phyloP scores from a whole-genome alignment of 345 rosid genomes.

The Eucalyptus sp. region DNA sequence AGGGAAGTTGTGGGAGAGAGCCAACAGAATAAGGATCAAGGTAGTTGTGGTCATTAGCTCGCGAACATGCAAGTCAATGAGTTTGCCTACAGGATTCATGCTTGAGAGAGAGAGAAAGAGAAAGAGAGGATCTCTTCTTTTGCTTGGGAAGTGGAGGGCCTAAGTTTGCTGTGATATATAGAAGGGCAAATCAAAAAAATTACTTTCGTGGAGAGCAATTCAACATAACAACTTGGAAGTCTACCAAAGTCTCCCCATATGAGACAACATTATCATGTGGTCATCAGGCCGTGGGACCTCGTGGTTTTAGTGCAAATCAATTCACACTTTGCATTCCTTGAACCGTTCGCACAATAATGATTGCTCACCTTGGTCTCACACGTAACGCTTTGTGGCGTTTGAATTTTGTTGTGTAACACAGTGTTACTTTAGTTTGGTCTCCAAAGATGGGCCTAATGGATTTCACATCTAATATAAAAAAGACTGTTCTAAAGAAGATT shows the following conservation, averaged over 20 bases:
- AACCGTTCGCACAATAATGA: background rate
- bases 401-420: background rate
- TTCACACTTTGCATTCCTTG: background rate
- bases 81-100: background rate
- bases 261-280: background rate
- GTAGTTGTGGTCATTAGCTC: accelerated
- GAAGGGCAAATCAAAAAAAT: background rate
- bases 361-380: background rate
- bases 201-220: background rate
- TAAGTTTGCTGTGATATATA: background rate
- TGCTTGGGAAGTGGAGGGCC: background rate
- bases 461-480: background rate
- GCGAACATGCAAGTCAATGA: background rate
- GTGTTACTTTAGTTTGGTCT: background rate
- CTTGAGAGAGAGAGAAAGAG: background rate
- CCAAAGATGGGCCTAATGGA: background rate
- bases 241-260: too few relatives aligned
- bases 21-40: background rate
- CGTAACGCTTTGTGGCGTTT: accelerated
- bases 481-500: background rate
- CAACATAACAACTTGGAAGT: background rate
- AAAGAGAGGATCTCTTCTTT: background rate
- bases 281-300: background rate
- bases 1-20: background rate
- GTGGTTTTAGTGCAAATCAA: too few relatives aligned